Base-by-base conservation (phyloP, 495 filamentous ascomycete species). In the Penicillium bialowiezense region DNA sequence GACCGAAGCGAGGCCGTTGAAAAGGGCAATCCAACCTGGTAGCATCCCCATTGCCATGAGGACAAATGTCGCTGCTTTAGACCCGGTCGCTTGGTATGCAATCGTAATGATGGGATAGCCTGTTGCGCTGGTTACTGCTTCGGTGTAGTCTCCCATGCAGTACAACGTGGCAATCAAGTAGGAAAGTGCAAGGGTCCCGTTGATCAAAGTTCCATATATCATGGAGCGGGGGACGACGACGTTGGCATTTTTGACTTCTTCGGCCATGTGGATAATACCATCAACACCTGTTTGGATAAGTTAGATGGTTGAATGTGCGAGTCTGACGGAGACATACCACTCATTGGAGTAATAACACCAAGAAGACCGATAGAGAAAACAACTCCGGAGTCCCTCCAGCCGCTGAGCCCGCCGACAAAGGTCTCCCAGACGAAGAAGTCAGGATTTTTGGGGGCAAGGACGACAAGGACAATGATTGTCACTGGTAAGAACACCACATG, bases 81-180 rank as follows among this genome's bases (percentile, higher is more conserved):
- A 75, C 5, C 62, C 61, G 9, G 72, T 79, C 13, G 73, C 72
- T 50, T 75, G 62, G 58, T 74, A 72, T 57, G 73, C 74, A 37
- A 79, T 73, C 53, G 75, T 55, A 50, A 82, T 79, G 59, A 82
- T 76, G 10, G 78, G 75, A 32, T 76, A 78, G 26, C 71, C 69
- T 7, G 76, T 79, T 0, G 71, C 47, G 7, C 58, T 63, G 5
- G 44, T 48, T 1, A 73, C 23, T 1, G 71, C 68, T 17, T 61
- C 60, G 3, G 55, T 41, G 35, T 73, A 59, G 46, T 73, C 63
- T 13, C 70, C 71, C 36, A 72, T 68, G 55, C 66, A 72, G 52
- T 71, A 78, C 3, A 76, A 54, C 37, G 68, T 55, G 3, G 66
- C 61, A 34, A 76, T 51, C 3, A 73, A 43, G 43, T 73, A 74